Percentiles rank a stretch among this genome's conserved stretches.
Conservation (phyloP, 768 basidiomycete genomes). For the Termitomyces sp. region DNA sequence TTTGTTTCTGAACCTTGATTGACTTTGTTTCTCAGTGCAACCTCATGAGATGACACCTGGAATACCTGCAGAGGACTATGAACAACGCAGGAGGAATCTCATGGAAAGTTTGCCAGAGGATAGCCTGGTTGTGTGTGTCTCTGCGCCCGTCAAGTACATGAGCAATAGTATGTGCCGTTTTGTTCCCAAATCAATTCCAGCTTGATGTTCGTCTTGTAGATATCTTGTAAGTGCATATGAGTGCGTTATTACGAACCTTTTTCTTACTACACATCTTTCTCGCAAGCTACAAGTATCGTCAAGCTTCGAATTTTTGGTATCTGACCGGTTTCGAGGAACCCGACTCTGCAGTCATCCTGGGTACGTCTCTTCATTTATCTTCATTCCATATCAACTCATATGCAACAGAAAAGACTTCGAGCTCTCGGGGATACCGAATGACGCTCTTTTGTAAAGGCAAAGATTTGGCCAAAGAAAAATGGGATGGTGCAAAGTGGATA, state of each 20-base stretch:
- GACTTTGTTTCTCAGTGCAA: slow-evolving; percentile 31
- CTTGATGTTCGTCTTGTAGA: slow-evolving; percentile 26
- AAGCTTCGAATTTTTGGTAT: slow-evolving; percentile 92
- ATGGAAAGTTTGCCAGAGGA: slow-evolving; percentile 72
- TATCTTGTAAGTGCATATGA: slow-evolving; percentile 64
- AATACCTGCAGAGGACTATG: slow-evolving; percentile 74
- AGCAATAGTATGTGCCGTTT: slow-evolving; percentile 48
- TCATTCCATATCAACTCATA: slow-evolving; percentile 1
- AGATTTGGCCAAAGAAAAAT: slow-evolving; percentile 73
- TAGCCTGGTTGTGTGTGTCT: slow-evolving; percentile 69
- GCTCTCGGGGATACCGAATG: slow-evolving; percentile 78
- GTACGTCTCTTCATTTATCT: slow-evolving; percentile 30
- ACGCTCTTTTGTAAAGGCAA: slow-evolving; percentile 76
- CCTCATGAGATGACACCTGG: slow-evolving; percentile 77
- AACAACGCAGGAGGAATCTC: slow-evolving; percentile 56
- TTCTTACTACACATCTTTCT: not conserved
- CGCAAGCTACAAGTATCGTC: slow-evolving; percentile 88
- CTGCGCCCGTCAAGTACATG: slow-evolving; percentile 84
- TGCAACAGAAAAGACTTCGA: slow-evolving; percentile 59
- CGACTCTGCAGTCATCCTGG: slow-evolving; percentile 81
- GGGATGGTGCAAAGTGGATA: slow-evolving; percentile 80
- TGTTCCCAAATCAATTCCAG: slow-evolving; percentile 14
- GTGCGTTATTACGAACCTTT: not conserved
- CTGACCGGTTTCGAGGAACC: slow-evolving; percentile 95
- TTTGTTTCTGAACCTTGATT: not conserved